Evolutionary conservation across 2,329 filamentous ascomycete species (phyloP).

Genomic region (Falciphora oryzae): DNA sequence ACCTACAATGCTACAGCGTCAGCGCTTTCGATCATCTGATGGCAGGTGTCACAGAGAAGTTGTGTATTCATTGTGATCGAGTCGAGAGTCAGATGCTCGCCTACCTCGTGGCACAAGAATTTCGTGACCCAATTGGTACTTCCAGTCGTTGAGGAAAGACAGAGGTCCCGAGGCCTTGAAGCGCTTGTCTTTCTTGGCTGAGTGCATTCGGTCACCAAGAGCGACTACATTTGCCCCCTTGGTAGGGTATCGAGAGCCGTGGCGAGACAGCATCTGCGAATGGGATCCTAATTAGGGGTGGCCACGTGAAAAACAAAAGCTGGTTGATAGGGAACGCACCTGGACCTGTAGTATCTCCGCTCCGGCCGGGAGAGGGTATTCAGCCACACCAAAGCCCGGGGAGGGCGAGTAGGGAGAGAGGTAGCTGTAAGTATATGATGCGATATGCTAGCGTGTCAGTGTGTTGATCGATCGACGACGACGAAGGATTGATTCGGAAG

Average conservation of each 20-base stretch:
- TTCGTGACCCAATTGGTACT: conserved; percentile 62
- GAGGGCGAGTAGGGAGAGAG: conserved; percentile 66
- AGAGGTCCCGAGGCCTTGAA: conserved; percentile 53
- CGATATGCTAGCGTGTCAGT: too few relatives aligned
- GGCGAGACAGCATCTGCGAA: conserved; percentile 61
- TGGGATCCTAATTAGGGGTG: not conserved
- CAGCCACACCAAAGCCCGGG: conserved; percentile 67
- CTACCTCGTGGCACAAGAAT: conserved; percentile 62
- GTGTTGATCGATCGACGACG: not conserved
- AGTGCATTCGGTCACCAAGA: conserved; percentile 53
- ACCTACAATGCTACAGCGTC: conserved; percentile 24
- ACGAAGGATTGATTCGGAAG: not conserved
- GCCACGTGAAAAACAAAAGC: not conserved
- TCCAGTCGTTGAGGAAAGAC: conserved; percentile 64
- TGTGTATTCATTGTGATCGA: too few relatives aligned
- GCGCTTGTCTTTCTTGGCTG: conserved; percentile 36
- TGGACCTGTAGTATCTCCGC: conserved; percentile 64
- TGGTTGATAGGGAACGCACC: conserved; percentile 18
- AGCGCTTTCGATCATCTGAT: too few relatives aligned
- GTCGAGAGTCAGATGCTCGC: too few relatives aligned
- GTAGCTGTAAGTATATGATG: conserved; percentile 26
- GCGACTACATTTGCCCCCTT: conserved; percentile 46
- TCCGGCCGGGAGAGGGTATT: conserved; percentile 61
- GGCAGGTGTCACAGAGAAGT: too few relatives aligned
- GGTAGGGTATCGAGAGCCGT: conserved; percentile 70